Base-by-base conservation (phyloP, 2,329 filamentous ascomycete genomes). In the Cladophialophora immunda region DNA sequence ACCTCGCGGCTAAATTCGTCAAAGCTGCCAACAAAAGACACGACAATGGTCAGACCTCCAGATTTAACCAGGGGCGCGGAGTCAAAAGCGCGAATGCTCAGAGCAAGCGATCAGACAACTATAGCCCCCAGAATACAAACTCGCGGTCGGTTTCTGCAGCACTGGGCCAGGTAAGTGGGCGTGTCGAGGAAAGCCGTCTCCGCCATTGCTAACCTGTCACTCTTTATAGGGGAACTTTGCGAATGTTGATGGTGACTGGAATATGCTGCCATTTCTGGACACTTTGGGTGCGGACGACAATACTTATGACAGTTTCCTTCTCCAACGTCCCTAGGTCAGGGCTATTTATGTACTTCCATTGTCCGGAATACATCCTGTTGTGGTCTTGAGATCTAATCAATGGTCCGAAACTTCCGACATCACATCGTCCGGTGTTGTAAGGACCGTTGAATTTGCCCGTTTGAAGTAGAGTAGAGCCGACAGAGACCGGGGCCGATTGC, bases 1-100 rank as follows among this genome's bases (percentile, higher is more conserved):
- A 13, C 19, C 29, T 58, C 15, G 54, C 61, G 2, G 56, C 61
- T 19, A 57, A 22, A 34, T 11, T 58, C 15, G 54, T 64, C 36
- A 45, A 50, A 30, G 38, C 30, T 45, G 30, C 47, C 17, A 45
- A 19, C 4, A 45, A 45, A 45, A 45, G n/a, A 22, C 36, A 38
- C 15, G 36, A 38, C 17, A 38, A 38, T 2, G 36, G 13, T 17
- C 36, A 38, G 15, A 38, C 36, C 13, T 38, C 36, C 36, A 38
- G 36, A 17, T 6, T 38, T 38, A 38, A 17, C 15, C 36, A 38
- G 15, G 36, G 36, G 13, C 15, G 36, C 17, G 36, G 36, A 17
- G 17, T 3, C 15, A 11, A 38, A 38, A 38, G 36, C 13, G 13
- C 15, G 1, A 17, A 38, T 38, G 13, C 36, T 15, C 36, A 38